Evolutionary conservation across 768 basidiomycete genomes (phyloP), one percentile per base, ranked within the genome.

Genomic region (Pisolithus tinctorius): DNA sequence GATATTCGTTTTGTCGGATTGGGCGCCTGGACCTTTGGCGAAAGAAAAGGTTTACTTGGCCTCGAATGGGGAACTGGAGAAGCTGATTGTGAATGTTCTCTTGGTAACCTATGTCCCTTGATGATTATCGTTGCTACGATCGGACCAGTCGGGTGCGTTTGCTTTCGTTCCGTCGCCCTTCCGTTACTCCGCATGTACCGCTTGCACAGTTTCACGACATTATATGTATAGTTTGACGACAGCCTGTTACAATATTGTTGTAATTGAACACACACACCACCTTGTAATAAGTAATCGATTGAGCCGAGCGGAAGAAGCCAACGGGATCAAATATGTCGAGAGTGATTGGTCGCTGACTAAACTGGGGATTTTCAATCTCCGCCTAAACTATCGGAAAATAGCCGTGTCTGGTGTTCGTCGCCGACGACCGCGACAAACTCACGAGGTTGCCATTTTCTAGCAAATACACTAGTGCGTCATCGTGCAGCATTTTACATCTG

Each of bases 31-130:
- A 0, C 60, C 62, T 7, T 73, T 81, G 30, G 79, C 84, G 20
- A 84, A 81, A 64, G 81, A 86, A 57, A 74, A 82, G 6, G 86
- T 88, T 2, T 79, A 80, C 39, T 85, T 89, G 50, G 77, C 87
- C 4, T 76, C 81, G 4, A 72, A 73, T 13, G 83, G 84, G 2
- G 78, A 82, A 63, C 61, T 89, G 62, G 81, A 86, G 62, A 88
- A 83, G 66, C 64, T 90, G 50, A 75, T 88, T 4, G 84, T 90
- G 20, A 89, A 90, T 64, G 78, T 81, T n/a, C 64, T 89, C 47
- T 58, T 90, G 43, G 83, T 89, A 23, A 79, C 82, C 4, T 89
- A 73, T 55, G 79, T 89, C 55, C 81, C 82, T 44, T 84, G 69
- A 76, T 36, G 20, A 25, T 20, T 34, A 47, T 20, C n/a, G 46